Evolutionary conservation across 2,329 filamentous ascomycete genomes (phyloP).

Genomic region (Apiospora aurea): DNA sequence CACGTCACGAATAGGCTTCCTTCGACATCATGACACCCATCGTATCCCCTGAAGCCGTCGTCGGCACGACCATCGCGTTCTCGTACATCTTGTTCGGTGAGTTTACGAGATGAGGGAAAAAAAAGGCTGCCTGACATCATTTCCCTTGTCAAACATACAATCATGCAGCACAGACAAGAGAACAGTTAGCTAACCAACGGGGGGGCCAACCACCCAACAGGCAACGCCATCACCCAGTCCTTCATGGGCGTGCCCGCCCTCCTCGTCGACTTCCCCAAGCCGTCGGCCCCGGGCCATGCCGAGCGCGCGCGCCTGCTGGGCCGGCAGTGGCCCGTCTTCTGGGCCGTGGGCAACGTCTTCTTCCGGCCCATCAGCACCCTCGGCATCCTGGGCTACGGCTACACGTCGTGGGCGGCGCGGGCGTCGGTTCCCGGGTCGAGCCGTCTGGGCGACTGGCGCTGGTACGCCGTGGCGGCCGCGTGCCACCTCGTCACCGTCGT

Average conservation of each 20-base stretch:
- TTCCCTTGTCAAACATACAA: not conserved
- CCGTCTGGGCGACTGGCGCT: constrained; percentile 50
- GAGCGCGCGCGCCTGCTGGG: constrained; percentile 53
- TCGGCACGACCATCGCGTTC: constrained; percentile 53
- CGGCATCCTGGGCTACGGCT: constrained; percentile 55
- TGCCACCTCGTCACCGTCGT: constrained; percentile 55
- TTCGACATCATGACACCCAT: constrained; percentile 30
- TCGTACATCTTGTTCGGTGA: constrained; percentile 57
- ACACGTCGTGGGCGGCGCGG: constrained; percentile 46
- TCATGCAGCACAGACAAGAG: not conserved
- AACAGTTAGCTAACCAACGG: not conserved
- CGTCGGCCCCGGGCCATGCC: constrained; percentile 48
- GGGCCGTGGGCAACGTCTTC: constrained; percentile 57
- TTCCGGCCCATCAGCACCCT: constrained; percentile 59
- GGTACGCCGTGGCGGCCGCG: constrained; percentile 50
- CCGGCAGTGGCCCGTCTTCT: constrained; percentile 57
- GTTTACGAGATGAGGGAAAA: constrained; percentile 7
- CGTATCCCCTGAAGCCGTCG: constrained; percentile 42
- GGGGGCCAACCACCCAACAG: constrained; percentile 35
- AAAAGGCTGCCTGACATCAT: not conserved
- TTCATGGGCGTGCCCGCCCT: constrained; percentile 59
- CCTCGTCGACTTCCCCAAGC: constrained; percentile 52
- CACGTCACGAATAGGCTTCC: constrained; percentile 3
- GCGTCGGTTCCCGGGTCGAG: not conserved
- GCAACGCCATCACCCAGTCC: constrained; percentile 60